A percentile compares a stretch with the other conserved stretches of the same genome.
phyloP scores from a whole-genome alignment of 2,329 filamentous ascomycete species.

The Aspergillus sp. region DNA sequence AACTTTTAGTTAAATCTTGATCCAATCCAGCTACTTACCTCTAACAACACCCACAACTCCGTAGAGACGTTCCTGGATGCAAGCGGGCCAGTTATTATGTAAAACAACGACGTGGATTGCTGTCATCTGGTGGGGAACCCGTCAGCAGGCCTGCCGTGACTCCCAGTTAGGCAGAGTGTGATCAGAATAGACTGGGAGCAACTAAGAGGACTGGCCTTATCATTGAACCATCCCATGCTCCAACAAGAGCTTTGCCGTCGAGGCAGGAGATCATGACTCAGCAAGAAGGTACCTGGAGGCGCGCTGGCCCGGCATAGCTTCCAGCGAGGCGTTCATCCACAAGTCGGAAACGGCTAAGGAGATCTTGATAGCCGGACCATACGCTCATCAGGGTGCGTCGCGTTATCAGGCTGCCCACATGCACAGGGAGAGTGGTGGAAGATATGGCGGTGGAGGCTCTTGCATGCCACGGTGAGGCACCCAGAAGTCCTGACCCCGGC shows the following conservation, averaged over 20 bases:
- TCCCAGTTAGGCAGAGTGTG: slow-evolving; percentile 1
- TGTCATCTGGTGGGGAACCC: background rate
- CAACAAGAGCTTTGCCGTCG: background rate
- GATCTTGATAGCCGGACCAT: background rate
- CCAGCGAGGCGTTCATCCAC: slow-evolving; percentile 1
- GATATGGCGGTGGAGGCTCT: background rate
- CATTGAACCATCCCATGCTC: background rate
- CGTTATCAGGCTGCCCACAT: background rate
- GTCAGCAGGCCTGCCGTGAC: background rate
- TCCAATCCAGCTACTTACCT: slow-evolving; percentile 1
- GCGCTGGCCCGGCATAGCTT: background rate
- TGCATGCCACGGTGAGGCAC: background rate
- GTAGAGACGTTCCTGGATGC: background rate
- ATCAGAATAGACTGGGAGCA: slow-evolving; percentile 4
- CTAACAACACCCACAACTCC: background rate
- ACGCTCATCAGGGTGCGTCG: background rate
- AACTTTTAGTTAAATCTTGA: background rate
- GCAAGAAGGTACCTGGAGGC: slow-evolving; percentile 1
- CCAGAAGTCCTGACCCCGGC: background rate
- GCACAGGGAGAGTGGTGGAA: background rate
- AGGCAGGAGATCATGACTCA: slow-evolving; percentile 1
- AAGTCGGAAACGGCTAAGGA: slow-evolving; percentile 2
- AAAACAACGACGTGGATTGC: slow-evolving; percentile 1
- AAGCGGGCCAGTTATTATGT: background rate
- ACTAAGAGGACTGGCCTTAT: slow-evolving; percentile 2